Evolutionary conservation across 345 rosid genomes (phyloP).

Genomic region (Hibiscus mutabilis): DNA sequence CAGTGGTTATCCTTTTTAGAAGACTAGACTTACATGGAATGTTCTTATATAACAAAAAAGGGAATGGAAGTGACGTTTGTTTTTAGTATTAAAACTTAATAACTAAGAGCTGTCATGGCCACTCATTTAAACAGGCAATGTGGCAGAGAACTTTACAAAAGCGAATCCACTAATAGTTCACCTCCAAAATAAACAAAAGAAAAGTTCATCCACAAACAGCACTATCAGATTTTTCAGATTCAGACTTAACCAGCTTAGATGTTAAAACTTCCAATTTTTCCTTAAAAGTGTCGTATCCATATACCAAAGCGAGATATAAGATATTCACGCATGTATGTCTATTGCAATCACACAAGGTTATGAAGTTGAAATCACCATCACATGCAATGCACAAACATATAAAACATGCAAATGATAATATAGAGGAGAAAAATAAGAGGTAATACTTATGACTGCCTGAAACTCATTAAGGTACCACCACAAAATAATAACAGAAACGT

Average conservation of each 20-base stretch:
- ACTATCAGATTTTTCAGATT: background rate
- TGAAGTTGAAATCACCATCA: too few species aligned
- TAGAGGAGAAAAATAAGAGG: background rate
- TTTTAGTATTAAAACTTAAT: background rate
- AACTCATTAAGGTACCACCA: background rate
- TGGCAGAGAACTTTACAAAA: background rate
- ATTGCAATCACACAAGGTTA: too few species aligned
- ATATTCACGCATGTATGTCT: background rate
- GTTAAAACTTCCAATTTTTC: background rate
- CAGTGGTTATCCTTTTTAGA: too few species aligned
- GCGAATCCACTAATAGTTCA: background rate
- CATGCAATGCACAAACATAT: background rate
- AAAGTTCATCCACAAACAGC: background rate
- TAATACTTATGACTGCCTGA: background rate
- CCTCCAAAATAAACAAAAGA: background rate
- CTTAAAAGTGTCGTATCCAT: too few species aligned
- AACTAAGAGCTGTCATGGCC: background rate
- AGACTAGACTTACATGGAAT: too few species aligned
- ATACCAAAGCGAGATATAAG: background rate
- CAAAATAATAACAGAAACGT: background rate
- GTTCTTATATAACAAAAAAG: background rate
- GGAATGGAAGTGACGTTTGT: background rate
- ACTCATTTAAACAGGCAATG: background rate
- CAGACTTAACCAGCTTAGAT: background rate
- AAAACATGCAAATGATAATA: background rate